Evolutionary conservation across 352 stramenopile genomes (phyloP), one percentile per base, ranked within the genome.

Genomic region (Elongisporangium prolatum): DNA sequence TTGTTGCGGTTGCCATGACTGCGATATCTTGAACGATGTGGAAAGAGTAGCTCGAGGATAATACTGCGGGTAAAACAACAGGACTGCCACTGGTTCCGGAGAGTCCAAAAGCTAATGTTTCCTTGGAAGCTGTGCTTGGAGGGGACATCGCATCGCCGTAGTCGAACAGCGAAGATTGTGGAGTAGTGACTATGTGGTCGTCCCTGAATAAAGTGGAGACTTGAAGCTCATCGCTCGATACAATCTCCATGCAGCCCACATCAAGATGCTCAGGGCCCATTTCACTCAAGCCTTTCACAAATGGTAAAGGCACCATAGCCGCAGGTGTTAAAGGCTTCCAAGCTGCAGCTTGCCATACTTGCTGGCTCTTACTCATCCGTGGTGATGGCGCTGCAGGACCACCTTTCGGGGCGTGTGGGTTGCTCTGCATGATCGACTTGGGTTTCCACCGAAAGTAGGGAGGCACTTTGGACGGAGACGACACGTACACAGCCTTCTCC

Each of bases 381-480:
- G 44, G 54, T 6, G 53, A 68, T 8, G 50, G 28, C 16, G 54
- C 40, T 3, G 44, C 22, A 0, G 47, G 51, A 22, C 25, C 50
- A 4, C 14, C 2, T 44, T 48, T 57, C 11, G 56, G 49, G 0
- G 37, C 38, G 10, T 14, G 13, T 3, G 56, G 57, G 13, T 68
- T 64, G 44, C 48, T 60, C 21, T 50, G 59, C 0, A 40, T 57
- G 47, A 54, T 70, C 4, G 52, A 40, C 10, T 75, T 64, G 3
- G 62, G 69, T 28, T 84, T 86, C 80, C 75, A 89, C 18, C 77
- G 72, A 55, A 88, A 89, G 58, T 89, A 89, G 52, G 77, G 65
- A 0, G 77, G 80, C 0, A 77, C 88, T 24, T 76, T 73, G 6
- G 75, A 71, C 10, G 80, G 77, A 1, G 52, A 69, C 10, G 71